Evolutionary conservation across 179 eudicot species (phyloP).

Genomic region (Pouteria campechiana): DNA sequence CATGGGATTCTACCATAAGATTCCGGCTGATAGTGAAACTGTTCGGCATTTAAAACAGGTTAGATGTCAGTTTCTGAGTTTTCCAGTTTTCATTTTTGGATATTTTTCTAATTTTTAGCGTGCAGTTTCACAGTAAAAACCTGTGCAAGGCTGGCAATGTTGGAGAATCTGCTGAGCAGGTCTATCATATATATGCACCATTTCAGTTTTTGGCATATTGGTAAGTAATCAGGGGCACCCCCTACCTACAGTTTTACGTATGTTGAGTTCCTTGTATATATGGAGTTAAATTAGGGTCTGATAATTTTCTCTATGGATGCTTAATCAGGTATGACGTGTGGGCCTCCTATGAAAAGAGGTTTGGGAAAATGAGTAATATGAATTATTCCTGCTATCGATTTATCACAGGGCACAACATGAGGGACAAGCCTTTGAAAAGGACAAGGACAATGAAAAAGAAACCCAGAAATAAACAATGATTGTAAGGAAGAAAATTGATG

Average conservation of each 20-base stretch:
- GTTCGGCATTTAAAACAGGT: constrained; percentile 77
- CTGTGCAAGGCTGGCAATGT: constrained; percentile 36
- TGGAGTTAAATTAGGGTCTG: not conserved
- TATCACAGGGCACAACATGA: constrained; percentile 74
- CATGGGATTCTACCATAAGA: constrained; percentile 69
- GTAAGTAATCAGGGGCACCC: constrained; percentile 15
- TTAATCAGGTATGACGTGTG: constrained; percentile 63
- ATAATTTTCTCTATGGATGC: not conserved
- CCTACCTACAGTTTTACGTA: not conserved
- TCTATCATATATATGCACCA: constrained; percentile 56
- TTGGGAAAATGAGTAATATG: constrained; percentile 74
- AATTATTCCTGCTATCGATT: constrained; percentile 39
- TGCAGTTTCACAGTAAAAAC: constrained; percentile 55
- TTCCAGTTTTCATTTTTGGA: not conserved
- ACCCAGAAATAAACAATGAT: too few relatives aligned
- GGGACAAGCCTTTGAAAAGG: too few relatives aligned
- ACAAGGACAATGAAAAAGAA: too few relatives aligned
- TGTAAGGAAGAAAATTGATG: too few relatives aligned
- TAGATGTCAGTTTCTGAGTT: not conserved
- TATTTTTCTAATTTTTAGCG: not conserved
- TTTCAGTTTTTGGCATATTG: constrained; percentile 82
- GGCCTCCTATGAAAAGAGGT: constrained; percentile 62
- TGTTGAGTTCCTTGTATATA: not conserved
- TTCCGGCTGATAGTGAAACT: constrained; percentile 86
- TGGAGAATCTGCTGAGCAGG: constrained; percentile 32